phyloP scores from a whole-genome alignment of 2,329 filamentous ascomycete species.

The Cladosporium sp. region DNA sequence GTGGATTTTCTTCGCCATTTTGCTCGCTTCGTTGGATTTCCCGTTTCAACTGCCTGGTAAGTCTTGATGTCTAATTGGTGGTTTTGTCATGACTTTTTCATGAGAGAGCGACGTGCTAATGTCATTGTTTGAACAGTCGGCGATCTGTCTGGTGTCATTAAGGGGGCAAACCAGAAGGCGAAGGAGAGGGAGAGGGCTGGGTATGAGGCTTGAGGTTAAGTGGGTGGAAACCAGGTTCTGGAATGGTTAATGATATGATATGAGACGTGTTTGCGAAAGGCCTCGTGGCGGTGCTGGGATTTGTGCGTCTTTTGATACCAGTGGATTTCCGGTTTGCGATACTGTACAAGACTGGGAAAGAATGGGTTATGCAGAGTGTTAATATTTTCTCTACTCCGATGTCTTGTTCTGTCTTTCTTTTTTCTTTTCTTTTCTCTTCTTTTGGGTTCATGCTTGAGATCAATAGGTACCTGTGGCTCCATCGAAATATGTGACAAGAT shows the following conservation, averaged over 20 bases:
- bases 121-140: slow-evolving; percentile 32
- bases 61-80: slow-evolving; percentile 18
- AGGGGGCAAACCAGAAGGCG: slow-evolving; percentile 38
- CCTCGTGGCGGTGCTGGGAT: too few species aligned
- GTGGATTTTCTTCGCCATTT: slow-evolving; percentile 52
- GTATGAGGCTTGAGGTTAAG: background rate
- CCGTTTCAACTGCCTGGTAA: slow-evolving; percentile 46
- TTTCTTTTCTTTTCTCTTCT: too few species aligned
- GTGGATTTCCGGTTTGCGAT: too few species aligned
- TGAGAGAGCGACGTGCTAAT: slow-evolving; percentile 1
- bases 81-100: background rate
- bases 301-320: too few species aligned
- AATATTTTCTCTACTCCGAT: too few species aligned
- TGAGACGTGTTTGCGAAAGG: too few species aligned
- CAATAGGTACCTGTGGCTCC: too few species aligned
- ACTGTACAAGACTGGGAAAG: too few species aligned
- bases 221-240: background rate
- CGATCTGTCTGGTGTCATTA: slow-evolving; percentile 42
- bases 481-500: too few species aligned
- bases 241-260: background rate
- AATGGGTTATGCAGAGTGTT: too few species aligned
- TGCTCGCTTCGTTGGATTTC: slow-evolving; percentile 51
- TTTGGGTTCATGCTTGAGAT: too few species aligned
- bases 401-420: too few species aligned
- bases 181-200: slow-evolving; percentile 15